Conservation (phyloP, 2,329 filamentous ascomycete genomes). For the Cladosporium halotolerans region DNA sequence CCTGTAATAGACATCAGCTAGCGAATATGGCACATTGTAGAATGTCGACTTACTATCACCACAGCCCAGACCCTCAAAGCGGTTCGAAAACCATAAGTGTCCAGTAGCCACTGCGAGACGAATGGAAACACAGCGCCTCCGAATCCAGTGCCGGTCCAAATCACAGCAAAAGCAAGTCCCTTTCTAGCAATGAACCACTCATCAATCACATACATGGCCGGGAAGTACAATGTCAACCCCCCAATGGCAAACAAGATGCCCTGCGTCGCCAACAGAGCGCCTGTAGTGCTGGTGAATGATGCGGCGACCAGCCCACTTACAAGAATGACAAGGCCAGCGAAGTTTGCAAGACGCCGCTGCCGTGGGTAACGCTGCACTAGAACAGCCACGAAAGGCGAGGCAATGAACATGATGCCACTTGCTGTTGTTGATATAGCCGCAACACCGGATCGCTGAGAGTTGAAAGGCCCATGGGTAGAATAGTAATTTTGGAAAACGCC, state of each 20-base stretch:
- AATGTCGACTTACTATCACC: slow-evolving; percentile 21
- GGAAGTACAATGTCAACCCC: slow-evolving; percentile 47
- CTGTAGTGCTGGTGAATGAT: slow-evolving; percentile 31
- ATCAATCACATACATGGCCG: slow-evolving; percentile 44
- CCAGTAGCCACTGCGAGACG: slow-evolving; percentile 37
- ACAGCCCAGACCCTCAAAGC: slow-evolving; percentile 41
- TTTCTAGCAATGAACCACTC: slow-evolving; percentile 50
- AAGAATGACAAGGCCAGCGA: slow-evolving; percentile 33
- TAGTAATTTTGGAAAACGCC: slow-evolving; percentile 25
- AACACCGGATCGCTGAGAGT: slow-evolving; percentile 26
- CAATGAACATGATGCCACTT: slow-evolving; percentile 44
- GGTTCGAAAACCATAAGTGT: slow-evolving; percentile 39
- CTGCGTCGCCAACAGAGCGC: slow-evolving; percentile 35
- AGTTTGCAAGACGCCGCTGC: slow-evolving; percentile 30
- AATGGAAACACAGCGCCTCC: slow-evolving; percentile 42
- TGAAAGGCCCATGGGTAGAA: slow-evolving; percentile 18
- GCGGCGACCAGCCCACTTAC: slow-evolving; percentile 32
- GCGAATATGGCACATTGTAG: too few relatives aligned
- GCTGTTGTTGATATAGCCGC: slow-evolving; percentile 42
- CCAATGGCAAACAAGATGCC: slow-evolving; percentile 39
- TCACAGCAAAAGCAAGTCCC: slow-evolving; percentile 47
- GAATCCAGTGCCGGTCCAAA: slow-evolving; percentile 39
- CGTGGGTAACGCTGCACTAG: slow-evolving; percentile 34
- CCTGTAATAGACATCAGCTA: not conserved
- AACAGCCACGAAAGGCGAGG: slow-evolving; percentile 36